Conservation (phyloP, 1,284 basidiomycete genomes). For the Erythrobasidium hasegawianum region DNA sequence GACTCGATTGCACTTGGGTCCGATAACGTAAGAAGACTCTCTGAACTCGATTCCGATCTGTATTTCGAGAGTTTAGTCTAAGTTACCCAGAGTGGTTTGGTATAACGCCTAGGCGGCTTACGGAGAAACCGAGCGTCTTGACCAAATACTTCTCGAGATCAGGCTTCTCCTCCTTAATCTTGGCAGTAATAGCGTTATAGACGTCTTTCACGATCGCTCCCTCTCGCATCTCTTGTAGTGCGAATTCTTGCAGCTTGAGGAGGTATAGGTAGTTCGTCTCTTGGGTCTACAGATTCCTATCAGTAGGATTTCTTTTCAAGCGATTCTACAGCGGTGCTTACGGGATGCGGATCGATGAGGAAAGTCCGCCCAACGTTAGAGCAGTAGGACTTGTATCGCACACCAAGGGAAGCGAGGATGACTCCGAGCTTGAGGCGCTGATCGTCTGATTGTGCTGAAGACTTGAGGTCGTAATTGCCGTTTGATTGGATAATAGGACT, state of each 20-base stretch:
- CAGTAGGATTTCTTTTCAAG: too few relatives aligned
- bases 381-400: slow-evolving; percentile 91
- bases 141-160: slow-evolving; percentile 78
- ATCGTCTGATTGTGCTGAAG: slow-evolving; percentile 75
- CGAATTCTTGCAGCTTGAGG: slow-evolving; percentile 71
- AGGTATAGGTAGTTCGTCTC: slow-evolving; percentile 78
- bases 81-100: too few relatives aligned
- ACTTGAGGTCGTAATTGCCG: slow-evolving; percentile 82
- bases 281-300: slow-evolving; percentile 72
- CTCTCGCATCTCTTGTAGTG: slow-evolving; percentile 72
- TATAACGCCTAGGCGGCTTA: slow-evolving; percentile 37
- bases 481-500: slow-evolving; percentile 93
- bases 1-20: slow-evolving; percentile 68
- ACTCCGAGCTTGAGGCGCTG: slow-evolving; percentile 86
- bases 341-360: slow-evolving; percentile 87
- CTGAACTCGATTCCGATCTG: slow-evolving; percentile 93
- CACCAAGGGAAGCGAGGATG: slow-evolving; percentile 78
- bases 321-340: slow-evolving; percentile 53
- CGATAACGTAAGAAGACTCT: slow-evolving; percentile 78
- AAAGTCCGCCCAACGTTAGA: slow-evolving; percentile 88
- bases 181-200: slow-evolving; percentile 71
- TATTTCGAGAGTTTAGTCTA: too few relatives aligned
- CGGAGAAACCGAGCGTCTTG: slow-evolving; percentile 85
- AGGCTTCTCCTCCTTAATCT: slow-evolving; percentile 70
- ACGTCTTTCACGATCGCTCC: slow-evolving; percentile 73